Percentiles rank a stretch among this genome's conserved stretches.
phyloP scores from a whole-genome alignment of 176 grass and related monocot genomes.

The Cenchrus americanus region DNA sequence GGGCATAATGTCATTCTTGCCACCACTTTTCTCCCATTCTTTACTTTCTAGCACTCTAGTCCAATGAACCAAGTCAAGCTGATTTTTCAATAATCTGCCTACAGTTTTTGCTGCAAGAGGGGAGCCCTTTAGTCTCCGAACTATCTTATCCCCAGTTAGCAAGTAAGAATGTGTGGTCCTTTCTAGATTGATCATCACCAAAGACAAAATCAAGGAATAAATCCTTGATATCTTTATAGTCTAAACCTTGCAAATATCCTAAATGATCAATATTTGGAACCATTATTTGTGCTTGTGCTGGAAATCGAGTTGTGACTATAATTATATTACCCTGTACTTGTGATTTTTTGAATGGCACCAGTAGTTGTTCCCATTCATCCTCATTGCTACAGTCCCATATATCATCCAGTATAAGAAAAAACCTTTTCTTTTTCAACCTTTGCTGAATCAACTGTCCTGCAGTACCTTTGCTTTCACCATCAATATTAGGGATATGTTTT shows the following conservation, averaged over 20 bases:
- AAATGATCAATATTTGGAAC: background rate
- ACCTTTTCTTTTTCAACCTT: background rate
- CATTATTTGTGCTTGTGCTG: background rate
- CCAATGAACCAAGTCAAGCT: slow-evolving; percentile 4
- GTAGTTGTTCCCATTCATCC: background rate
- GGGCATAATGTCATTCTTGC: slow-evolving; percentile 14
- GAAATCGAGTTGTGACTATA: background rate
- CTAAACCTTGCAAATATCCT: slow-evolving; percentile 1
- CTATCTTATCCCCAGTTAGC: too few relatives aligned
- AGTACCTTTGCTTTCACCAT: background rate
- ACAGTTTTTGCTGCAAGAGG: slow-evolving; percentile 38
- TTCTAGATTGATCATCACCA: background rate
- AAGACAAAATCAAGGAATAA: background rate
- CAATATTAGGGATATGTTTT: background rate
- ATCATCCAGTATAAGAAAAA: slow-evolving; percentile 36
- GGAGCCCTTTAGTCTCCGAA: too few relatives aligned
- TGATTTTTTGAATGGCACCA: background rate
- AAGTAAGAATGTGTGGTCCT: background rate
- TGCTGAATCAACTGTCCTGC: background rate
- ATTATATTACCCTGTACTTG: background rate
- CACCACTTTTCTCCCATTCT: background rate
- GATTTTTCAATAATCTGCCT: background rate
- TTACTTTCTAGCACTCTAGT: background rate
- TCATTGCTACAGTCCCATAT: background rate
- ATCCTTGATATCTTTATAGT: background rate